Base-by-base conservation (phyloP, 495 filamentous ascomycete species). In the Hypomontagnella monticulosa region DNA sequence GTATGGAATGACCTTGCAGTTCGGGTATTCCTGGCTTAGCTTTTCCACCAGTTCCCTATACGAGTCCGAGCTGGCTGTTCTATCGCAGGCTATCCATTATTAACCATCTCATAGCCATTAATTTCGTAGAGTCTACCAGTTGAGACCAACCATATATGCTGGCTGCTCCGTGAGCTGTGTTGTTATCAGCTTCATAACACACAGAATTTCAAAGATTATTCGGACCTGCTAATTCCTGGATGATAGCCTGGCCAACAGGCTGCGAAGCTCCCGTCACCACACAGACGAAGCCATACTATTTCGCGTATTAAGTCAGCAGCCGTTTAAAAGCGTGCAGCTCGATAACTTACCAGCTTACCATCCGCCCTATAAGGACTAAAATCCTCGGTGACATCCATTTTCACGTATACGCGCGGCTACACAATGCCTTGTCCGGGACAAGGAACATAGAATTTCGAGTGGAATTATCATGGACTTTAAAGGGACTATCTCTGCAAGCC, bases 221-320 rank as follows among this genome's bases (percentile, higher is more conserved):
- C 76, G 61, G 50, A 85, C 84, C 81, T 54, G 85, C 85, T 8
- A 87, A 73, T 67, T 88, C 85, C 14, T 70, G 59, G 12, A 83
- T 79, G 50, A 88, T 87, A 32, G 85, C 85, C 69, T 81, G 78
- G 11, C 85, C 86, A 16, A 87, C 78, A 0, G 85, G 80, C 65
- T 85, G 82, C 0, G 80, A 82, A 14, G 85, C 82, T 5, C 85
- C 84, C 5, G 85, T 87, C 3, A 88, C 85, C 4, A 88, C 82
- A 64, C 85, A 88, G 23, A 88, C 81, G 59, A 88, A 87, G 44
- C 85, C 85, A 72, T 87, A 85, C 81, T 82, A 60, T 61, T 4
- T 27, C 50, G 59, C 11, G 15, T 41, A 41, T 37, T 4, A 48
- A 58, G 27, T 61, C 30, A 42, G 10, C 40, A 1, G 4, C 20